Evolutionary conservation across 148 eudicot species (phyloP), one percentile per base, ranked within the genome.

Genomic region (Rhododendron ovatum): DNA sequence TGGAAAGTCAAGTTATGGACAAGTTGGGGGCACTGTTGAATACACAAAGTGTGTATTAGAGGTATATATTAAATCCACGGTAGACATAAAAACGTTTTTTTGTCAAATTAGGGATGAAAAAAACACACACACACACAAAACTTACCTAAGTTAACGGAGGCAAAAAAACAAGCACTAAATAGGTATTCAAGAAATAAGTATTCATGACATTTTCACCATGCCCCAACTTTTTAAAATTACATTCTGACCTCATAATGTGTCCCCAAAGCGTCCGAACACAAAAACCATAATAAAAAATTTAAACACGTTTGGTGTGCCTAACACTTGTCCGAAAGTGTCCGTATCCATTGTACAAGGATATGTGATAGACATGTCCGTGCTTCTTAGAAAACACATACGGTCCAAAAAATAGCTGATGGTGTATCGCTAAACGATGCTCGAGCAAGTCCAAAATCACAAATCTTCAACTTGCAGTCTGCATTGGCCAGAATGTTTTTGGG

Each of bases 391-490:
- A 86, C 48, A 88, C 91, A 55, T 91, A 92, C 94, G 57, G 94
- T 92, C 94, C 93, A 92, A 86, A 92, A 92, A 73, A 92, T 86
- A 86, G 94, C 89, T 65, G 94, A 92, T 26, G 94, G 93, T 69
- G 93, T 48, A 84, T 92, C 92, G 41, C 85, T 92, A 88, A 92
- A 92, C 4, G 93, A 90, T 81, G 89, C 89, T 78, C 94, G 91
- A 80, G 94, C 94, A 53, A 92, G 93, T 81, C 94, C 94, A 85
- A 92, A 92, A 87, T 92, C 94, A 86, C 94, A 92, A 45, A 92
- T 90, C 90, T 92, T 92, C 77, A 92, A 73, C 84, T 92, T 92
- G 93, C 94, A 92, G 87, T 92, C 94, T 76, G 94, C 93, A 88
- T 92, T 92, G 20, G 94, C 94, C 33, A 92, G 91, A 85, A 92